Evolutionary conservation across 495 filamentous ascomycete genomes (phyloP).

Genomic region (Aspergillus mulundensis): DNA sequence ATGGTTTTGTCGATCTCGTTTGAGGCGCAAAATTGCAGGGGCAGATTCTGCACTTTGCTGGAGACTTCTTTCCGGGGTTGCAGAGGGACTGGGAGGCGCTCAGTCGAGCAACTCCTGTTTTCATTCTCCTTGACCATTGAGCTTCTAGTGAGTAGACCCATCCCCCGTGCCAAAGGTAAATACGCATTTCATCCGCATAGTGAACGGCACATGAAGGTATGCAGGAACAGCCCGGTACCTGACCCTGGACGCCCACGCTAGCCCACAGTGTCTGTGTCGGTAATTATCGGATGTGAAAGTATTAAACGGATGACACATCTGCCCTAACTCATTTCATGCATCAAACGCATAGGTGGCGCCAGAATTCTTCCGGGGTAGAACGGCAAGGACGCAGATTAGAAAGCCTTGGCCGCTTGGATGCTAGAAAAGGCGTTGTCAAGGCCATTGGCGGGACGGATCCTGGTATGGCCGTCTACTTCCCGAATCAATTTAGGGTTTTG

Average conservation of each 20-base stretch:
- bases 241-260: neutral
- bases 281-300: neutral
- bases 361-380: neutral
- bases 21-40: neutral
- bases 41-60: neutral
- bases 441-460: conserved; percentile 13
- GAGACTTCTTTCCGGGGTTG: neutral
- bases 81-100: too few relatives aligned
- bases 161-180: too few relatives aligned
- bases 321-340: conserved; percentile 7
- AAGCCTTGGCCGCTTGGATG: neutral
- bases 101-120: neutral
- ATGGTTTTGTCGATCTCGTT: neutral
- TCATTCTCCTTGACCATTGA: neutral
- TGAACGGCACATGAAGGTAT: neutral
- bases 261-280: neutral
- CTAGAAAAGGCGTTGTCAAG: conserved; percentile 1
- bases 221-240: neutral
- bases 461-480: conserved; percentile 17
- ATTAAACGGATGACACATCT: neutral
- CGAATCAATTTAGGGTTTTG: conserved; percentile 18
- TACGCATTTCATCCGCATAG: neutral
- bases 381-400: neutral
- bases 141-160: neutral
- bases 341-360: neutral